A percentile compares a stretch with the other conserved stretches of the same genome.
These are phyloP conservation scores for Stemphylium lycopersici DNA, from an alignment of 2,329 filamentous ascomycete species.

Conservation along the genomic window DNA sequence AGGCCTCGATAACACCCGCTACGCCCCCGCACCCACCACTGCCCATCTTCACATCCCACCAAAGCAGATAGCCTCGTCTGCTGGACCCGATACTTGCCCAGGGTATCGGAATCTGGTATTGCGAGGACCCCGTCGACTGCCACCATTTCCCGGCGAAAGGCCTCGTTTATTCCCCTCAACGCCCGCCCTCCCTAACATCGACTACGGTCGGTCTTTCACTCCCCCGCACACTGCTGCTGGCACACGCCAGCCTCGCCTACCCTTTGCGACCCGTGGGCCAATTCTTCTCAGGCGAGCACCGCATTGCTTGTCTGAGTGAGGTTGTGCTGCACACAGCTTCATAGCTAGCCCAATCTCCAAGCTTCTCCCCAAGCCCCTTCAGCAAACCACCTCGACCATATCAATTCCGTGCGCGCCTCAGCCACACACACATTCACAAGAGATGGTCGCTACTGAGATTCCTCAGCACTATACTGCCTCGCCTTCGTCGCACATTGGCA, in stretches of 20 bases:
- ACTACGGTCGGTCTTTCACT: slow-evolving; percentile 64
- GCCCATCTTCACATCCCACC: slow-evolving; percentile 27
- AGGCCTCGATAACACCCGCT: slow-evolving; percentile 72
- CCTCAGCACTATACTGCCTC: slow-evolving; percentile 83
- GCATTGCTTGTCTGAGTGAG: slow-evolving; percentile 97
- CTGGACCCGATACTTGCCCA: slow-evolving; percentile 81
- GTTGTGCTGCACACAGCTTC: slow-evolving; percentile 79
- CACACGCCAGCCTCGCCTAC: slow-evolving; percentile 76
- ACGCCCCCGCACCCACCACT: slow-evolving; percentile 43
- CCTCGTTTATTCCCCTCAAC: slow-evolving; percentile 81
- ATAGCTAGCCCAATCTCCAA: slow-evolving; percentile 28
- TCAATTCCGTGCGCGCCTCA: slow-evolving; percentile 26
- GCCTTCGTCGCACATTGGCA: slow-evolving; percentile 75
- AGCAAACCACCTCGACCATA: slow-evolving; percentile 17
- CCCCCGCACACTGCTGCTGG: slow-evolving; percentile 71
- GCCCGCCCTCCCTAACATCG: slow-evolving; percentile 90
- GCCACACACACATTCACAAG: slow-evolving; percentile 49
- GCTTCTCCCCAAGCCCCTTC: slow-evolving; percentile 4
- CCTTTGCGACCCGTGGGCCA: slow-evolving; percentile 77
- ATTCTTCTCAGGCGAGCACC: slow-evolving; percentile 93
- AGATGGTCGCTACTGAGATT: slow-evolving; percentile 85
- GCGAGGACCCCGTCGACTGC: slow-evolving; percentile 66
- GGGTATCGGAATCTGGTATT: slow-evolving; percentile 83
- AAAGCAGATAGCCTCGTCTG: slow-evolving; percentile 73
- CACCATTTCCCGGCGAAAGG: slow-evolving; percentile 88